Percentiles rank a stretch among this genome's conserved stretches.
These are phyloP conservation scores for Metarhizium rileyi DNA, from an alignment of 2,329 filamentous ascomycete genomes.

Conservation along the genomic window DNA sequence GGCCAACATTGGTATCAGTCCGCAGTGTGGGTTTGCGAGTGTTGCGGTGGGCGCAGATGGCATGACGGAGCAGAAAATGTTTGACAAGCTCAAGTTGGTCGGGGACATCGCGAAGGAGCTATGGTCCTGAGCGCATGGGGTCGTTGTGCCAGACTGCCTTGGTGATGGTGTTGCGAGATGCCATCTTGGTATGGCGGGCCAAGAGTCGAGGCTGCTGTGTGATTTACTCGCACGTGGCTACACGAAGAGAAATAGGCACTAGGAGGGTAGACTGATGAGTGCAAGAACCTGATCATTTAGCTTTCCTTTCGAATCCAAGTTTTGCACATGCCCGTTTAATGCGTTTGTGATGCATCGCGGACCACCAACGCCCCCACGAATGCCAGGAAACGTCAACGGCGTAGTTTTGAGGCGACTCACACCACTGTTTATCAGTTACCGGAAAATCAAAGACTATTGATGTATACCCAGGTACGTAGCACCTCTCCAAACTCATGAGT, in stretches of 20 bases:
- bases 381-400: background rate
- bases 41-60: conserved; percentile 56
- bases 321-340: too few relatives aligned
- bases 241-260: too few relatives aligned
- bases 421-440: background rate
- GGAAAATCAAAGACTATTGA: background rate
- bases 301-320: too few relatives aligned
- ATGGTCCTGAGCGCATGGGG: conserved; percentile 32
- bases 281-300: too few relatives aligned
- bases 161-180: background rate
- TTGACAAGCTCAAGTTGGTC: conserved; percentile 59
- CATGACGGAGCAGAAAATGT: conserved; percentile 58
- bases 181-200: background rate
- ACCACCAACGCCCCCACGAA: background rate
- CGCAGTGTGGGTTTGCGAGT: conserved; percentile 62
- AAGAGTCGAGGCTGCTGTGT: background rate
- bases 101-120: conserved; percentile 55
- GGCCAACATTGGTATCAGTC: conserved; percentile 55
- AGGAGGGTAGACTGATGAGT: too few relatives aligned
- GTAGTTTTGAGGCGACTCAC: background rate
- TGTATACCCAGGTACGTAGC: too few relatives aligned
- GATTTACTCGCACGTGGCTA: too few relatives aligned
- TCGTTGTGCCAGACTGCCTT: background rate
- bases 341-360: too few relatives aligned
- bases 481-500: too few relatives aligned